phyloP scores from a whole-genome alignment of 305 asterid species.

The Lippia alba region DNA sequence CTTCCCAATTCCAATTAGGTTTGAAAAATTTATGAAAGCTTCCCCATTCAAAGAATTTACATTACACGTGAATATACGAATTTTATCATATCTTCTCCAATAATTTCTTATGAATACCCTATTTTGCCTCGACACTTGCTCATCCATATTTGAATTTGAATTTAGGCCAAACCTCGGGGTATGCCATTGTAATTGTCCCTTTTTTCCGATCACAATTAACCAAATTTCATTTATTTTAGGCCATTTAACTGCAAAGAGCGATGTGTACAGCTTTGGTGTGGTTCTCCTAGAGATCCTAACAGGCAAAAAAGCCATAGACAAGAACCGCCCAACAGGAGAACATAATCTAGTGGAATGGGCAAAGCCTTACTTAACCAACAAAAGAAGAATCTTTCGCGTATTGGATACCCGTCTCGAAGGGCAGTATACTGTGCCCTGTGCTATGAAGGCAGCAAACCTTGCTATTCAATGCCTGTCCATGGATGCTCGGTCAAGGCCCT shows the following conservation, averaged over 20 bases:
- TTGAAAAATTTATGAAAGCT: too few species aligned
- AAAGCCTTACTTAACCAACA: slow-evolving; percentile 74
- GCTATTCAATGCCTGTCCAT: slow-evolving; percentile 67
- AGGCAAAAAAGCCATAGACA: slow-evolving; percentile 87
- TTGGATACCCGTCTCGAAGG: slow-evolving; percentile 80
- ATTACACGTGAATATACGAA: too few species aligned
- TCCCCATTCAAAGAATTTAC: too few species aligned
- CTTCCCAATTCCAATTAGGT: too few species aligned
- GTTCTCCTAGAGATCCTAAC: slow-evolving; percentile 80
- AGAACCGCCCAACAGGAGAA: slow-evolving; percentile 82
- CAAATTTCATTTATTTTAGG: slow-evolving; percentile 41
- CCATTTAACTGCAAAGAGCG: slow-evolving; percentile 84
- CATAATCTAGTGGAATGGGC: slow-evolving; percentile 88
- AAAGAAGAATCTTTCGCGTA: slow-evolving; percentile 67
- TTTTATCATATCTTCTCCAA: too few species aligned
- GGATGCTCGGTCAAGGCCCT: slow-evolving; percentile 76
- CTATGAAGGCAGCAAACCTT: slow-evolving; percentile 62
- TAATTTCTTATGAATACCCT: too few species aligned
- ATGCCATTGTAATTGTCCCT: too few species aligned
- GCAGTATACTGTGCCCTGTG: slow-evolving; percentile 58
- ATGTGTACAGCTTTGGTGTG: slow-evolving; percentile 89
- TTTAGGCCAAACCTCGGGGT: too few species aligned
- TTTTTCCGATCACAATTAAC: neutral
- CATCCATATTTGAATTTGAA: too few species aligned
- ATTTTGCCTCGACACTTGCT: too few species aligned